A percentile compares a stretch with the other conserved stretches of the same genome.
Evolutionary conservation across 148 eudicot species (phyloP).

Genomic region (Spergularia bocconei): DNA sequence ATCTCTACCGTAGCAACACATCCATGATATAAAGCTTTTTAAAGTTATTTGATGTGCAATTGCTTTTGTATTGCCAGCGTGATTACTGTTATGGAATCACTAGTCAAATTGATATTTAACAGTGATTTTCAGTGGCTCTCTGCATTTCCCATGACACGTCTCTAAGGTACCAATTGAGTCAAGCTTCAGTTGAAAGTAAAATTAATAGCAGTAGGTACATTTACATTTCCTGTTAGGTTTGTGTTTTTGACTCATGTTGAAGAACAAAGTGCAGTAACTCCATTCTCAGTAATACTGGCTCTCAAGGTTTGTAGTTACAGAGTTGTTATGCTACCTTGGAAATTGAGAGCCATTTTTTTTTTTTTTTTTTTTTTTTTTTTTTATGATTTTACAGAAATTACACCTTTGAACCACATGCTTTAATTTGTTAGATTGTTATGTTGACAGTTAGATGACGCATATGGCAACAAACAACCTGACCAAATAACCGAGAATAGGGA

Average conservation of each 20-base stretch:
- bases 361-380: too few species aligned
- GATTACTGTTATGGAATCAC: not conserved
- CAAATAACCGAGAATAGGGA: not conserved
- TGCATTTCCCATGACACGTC: not conserved
- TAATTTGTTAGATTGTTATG: not conserved
- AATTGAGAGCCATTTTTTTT: too few species aligned
- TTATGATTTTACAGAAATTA: too few species aligned
- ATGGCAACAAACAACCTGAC: not conserved
- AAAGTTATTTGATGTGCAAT: not conserved
- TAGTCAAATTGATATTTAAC: not conserved
- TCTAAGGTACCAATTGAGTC: not conserved
- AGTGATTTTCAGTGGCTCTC: not conserved
- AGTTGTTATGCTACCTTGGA: not conserved
- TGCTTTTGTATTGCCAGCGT: not conserved
- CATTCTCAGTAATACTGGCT: not conserved
- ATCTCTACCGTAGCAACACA: not conserved
- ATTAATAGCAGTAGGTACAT: not conserved
- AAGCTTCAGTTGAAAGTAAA: not conserved
- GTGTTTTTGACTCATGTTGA: not conserved
- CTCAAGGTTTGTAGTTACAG: not conserved
- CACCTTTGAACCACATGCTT: not conserved
- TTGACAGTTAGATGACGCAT: not conserved
- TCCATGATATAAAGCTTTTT: not conserved
- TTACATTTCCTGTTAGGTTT: not conserved
- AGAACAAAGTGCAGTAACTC: not conserved